Percentiles rank a stretch among this genome's conserved stretches.
Conservation (phyloP, 352 stramenopile species). For the Globisporangium perplexum region DNA sequence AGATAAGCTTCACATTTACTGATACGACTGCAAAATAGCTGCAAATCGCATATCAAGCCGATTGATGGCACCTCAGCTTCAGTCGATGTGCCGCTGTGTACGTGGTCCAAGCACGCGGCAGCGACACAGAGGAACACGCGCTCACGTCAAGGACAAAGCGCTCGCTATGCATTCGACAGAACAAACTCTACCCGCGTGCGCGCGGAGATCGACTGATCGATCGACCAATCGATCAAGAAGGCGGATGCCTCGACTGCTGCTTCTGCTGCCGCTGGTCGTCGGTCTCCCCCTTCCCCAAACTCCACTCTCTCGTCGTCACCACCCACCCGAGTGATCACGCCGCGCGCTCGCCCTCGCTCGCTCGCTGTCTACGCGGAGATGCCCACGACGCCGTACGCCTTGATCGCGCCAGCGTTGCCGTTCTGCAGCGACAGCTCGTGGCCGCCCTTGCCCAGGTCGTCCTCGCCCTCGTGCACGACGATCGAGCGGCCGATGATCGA, state of each 20-base stretch:
- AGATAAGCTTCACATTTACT: too few relatives aligned
- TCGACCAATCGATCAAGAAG: not conserved
- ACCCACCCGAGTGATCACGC: not conserved
- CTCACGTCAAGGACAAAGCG: not conserved
- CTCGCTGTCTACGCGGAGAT: slow-evolving; percentile 70
- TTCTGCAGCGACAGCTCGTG: slow-evolving; percentile 96
- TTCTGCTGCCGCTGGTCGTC: too few relatives aligned
- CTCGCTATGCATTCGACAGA: not conserved
- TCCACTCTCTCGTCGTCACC: not conserved
- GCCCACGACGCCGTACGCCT: slow-evolving; percentile 90
- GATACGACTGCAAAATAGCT: too few relatives aligned
- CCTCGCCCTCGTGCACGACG: slow-evolving; percentile 92
- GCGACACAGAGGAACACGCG: too few relatives aligned
- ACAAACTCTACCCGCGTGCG: not conserved
- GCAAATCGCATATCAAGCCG: too few relatives aligned
- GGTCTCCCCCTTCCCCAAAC: not conserved
- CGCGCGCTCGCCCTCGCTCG: not conserved
- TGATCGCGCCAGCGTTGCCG: slow-evolving; percentile 92
- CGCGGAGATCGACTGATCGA: not conserved
- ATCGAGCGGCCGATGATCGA: slow-evolving; percentile 97
- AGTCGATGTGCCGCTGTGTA: too few relatives aligned
- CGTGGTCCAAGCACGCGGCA: too few relatives aligned
- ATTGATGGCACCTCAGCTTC: too few relatives aligned
- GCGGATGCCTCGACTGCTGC: not conserved
- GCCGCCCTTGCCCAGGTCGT: slow-evolving; percentile 95